Percentiles rank a stretch among this genome's conserved stretches.
These are phyloP conservation scores for Alternaria sp. DNA, from an alignment of 2,329 filamentous ascomycete species.

Conservation along the genomic window DNA sequence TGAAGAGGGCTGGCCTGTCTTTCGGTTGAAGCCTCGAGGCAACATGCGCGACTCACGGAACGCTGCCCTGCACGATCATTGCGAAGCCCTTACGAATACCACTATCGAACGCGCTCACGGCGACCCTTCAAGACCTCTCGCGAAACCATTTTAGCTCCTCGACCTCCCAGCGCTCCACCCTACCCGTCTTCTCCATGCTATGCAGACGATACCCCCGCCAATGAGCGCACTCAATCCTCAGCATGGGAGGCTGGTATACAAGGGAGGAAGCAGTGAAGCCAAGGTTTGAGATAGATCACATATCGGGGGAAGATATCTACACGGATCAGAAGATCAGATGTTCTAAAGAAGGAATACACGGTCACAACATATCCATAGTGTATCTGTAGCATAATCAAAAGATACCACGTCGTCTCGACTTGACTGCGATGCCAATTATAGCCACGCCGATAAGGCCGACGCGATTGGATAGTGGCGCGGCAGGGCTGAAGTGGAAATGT, in stretches of 20 bases:
- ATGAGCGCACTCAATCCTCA: neutral
- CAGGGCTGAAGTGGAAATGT: constrained; percentile 8
- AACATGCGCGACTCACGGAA: neutral
- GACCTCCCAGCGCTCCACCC: neutral
- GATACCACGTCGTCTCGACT: neutral
- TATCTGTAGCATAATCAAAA: neutral
- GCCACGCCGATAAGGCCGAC: constrained; percentile 8
- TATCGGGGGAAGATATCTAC: neutral
- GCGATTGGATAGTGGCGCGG: constrained; percentile 10
- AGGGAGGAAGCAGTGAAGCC: neutral
- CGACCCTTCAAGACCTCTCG: neutral
- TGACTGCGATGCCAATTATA: constrained; percentile 3
- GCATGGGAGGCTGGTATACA: neutral
- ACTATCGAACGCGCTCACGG: neutral
- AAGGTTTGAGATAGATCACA: neutral
- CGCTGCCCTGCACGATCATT: neutral
- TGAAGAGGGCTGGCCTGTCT: constrained; percentile 77
- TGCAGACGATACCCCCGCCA: neutral
- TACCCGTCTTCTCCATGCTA: too few species aligned
- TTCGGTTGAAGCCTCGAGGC: constrained; percentile 66
- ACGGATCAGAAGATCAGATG: neutral
- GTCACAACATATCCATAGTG: neutral
- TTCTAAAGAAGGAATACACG: neutral
- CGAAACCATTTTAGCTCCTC: neutral
- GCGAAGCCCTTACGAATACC: neutral